A percentile compares a stretch with the other conserved stretches of the same genome.
phyloP scores from a whole-genome alignment of 1,139 yeast species.

The Meyerozyma carpophila region DNA sequence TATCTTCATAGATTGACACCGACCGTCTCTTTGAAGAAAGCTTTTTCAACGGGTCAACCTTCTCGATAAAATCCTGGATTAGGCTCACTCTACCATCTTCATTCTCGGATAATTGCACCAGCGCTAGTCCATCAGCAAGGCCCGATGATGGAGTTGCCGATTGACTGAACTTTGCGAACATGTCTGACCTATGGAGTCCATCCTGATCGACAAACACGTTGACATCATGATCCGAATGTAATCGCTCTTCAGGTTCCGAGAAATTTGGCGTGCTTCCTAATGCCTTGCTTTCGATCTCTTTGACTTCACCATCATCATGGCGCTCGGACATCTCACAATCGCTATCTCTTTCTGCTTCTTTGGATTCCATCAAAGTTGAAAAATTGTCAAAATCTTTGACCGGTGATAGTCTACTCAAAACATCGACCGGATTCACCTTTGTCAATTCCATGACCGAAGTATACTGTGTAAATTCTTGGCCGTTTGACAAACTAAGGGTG shows the following conservation, averaged over 20 bases:
- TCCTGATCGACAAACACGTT: conserved; percentile 10
- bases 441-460: conserved; percentile 26
- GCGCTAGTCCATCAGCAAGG: conserved; percentile 34
- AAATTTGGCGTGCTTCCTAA: too few relatives aligned
- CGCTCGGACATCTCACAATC: conserved; percentile 9
- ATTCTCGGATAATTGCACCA: conserved; percentile 27
- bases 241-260: conserved; percentile 1
- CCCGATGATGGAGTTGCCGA: conserved; percentile 18
- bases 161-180: conserved; percentile 14
- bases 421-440: conserved; percentile 16
- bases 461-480: conserved; percentile 10
- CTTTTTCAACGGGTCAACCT: conserved; percentile 36
- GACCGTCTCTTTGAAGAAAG: conserved; percentile 30
- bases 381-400: conserved; percentile 15
- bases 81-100: conserved; percentile 5
- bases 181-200: conserved; percentile 9
- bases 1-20: conserved; percentile 36
- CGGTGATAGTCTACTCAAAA: conserved; percentile 20
- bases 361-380: not conserved
- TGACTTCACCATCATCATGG: conserved; percentile 3
- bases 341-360: not conserved
- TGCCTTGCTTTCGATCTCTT: conserved; percentile 1
- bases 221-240: conserved; percentile 1
- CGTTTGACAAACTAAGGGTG: conserved; percentile 12
- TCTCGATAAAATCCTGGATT: conserved; percentile 33